Base-by-base conservation (phyloP, 1,284 basidiomycete genomes). In the Malassezia sympodialis region DNA sequence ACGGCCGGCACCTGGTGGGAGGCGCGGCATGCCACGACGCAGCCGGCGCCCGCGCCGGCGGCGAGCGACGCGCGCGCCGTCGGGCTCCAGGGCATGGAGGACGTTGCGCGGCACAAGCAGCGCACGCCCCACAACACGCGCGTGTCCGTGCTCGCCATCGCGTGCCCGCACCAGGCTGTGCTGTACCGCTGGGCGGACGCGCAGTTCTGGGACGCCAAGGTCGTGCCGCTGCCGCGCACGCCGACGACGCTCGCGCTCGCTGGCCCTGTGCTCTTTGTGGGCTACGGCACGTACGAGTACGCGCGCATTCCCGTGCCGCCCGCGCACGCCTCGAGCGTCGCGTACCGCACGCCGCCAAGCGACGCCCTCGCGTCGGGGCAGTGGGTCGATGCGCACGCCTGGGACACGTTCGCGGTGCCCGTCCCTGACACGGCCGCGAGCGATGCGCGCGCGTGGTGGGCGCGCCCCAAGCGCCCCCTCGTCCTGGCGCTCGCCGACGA, bases 101-200 rank as follows among this genome's bases (percentile, higher is more conserved):
- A 53, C 6, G 49, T 61, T 5, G 56, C 52, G 10, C 43, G 27
- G 12, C 47, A 58, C 40, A 51, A 45, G 41, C 44, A 52, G 39
- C 31, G 34, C 14, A 28, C 51, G 12, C 30, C 37, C 15, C 21
- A 47, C 26, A 39, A 32, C 26, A 42, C 24, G 31, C 52, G 84
- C 15, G 78, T 87, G n/a, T 87, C 87, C 1, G 81, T 82, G 53
- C 79, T 98, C 8, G 80, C 89, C 4, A 80, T 96, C 7, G 91
- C 89, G 14, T 91, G 90, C 68, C 79, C 85, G 62, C 81, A 90
- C 60, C 88, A 85, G 72, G 81, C 90, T 1, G 82, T 93, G 1
- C 76, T 96, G 11, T 90, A 90, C 69, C 80, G 82, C 3, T 94
- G 90, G 88, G 60, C 72, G 61, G 86, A 90, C 64, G 86, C 87